These are phyloP conservation scores for Penicillium concentricum DNA, from an alignment of 2,329 filamentous ascomycete genomes.

Conservation along the genomic window DNA sequence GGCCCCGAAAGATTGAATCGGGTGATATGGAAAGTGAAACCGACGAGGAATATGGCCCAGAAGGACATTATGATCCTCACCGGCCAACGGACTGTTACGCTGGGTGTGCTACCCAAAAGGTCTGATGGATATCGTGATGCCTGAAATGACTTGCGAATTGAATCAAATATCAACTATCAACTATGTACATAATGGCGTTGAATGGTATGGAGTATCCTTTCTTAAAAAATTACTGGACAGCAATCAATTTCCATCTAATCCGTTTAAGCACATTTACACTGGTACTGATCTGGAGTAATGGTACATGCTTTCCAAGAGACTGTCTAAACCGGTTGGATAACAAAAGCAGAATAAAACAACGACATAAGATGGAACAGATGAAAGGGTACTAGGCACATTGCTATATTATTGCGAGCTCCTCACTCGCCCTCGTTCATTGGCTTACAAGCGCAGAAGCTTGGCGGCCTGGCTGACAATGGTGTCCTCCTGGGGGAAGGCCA, in stretches of 20 bases:
- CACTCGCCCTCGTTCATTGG: conserved; percentile 18
- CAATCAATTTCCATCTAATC: conserved; percentile 14
- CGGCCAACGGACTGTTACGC: conserved; percentile 51
- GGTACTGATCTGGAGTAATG: conserved; percentile 20
- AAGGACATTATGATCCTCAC: conserved; percentile 53
- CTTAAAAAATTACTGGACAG: not conserved
- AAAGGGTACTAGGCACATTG: conserved; percentile 37
- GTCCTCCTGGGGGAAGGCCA: conserved; percentile 88
- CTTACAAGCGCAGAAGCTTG: conserved; percentile 80
- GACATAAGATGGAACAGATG: conserved; percentile 24
- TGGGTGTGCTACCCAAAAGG: conserved; percentile 33
- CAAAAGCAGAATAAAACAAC: conserved; percentile 26
- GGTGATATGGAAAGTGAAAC: conserved; percentile 67
- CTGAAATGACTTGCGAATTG: not conserved
- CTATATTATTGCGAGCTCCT: conserved; percentile 30
- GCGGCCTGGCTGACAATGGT: conserved; percentile 85
- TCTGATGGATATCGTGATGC: conserved; percentile 4
- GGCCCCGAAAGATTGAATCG: conserved; percentile 1
- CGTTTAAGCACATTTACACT: conserved; percentile 14
- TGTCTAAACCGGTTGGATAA: conserved; percentile 18
- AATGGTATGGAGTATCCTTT: not conserved
- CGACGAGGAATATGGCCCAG: conserved; percentile 61
- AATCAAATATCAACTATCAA: not conserved
- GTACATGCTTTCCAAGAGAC: conserved; percentile 28
- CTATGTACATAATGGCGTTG: not conserved